A percentile compares a stretch with the other conserved stretches of the same genome.
Conservation (phyloP, 1,284 basidiomycete species). For the Spongispora temasekensis region DNA sequence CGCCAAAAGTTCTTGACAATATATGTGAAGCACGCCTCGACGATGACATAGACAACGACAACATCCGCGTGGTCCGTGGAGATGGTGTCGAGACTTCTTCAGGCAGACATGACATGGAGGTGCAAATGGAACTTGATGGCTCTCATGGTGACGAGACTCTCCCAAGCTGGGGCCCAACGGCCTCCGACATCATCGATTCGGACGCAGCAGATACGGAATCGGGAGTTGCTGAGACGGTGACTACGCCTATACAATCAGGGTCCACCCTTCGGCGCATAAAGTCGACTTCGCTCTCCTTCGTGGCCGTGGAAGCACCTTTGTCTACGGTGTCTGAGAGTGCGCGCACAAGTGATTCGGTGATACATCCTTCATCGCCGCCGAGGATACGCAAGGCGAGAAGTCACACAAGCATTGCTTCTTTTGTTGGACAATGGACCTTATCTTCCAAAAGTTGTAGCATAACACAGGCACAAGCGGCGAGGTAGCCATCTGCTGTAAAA, state of each 20-base stretch:
- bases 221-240: constrained; percentile 8
- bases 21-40: constrained; percentile 60
- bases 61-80: constrained; percentile 62
- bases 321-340: constrained; percentile 14
- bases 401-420: constrained; percentile 55
- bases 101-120: constrained; percentile 41
- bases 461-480: constrained; percentile 18
- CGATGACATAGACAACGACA: constrained; percentile 65
- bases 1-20: constrained; percentile 52
- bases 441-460: constrained; percentile 57
- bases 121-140: constrained; percentile 36
- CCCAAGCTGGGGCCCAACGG: constrained; percentile 50
- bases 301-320: constrained; percentile 26
- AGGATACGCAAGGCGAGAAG: constrained; percentile 50
- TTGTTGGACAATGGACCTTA: constrained; percentile 59
- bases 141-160: constrained; percentile 38
- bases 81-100: constrained; percentile 57
- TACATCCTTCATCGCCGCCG: constrained; percentile 51
- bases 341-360: constrained; percentile 29
- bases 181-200: constrained; percentile 4
- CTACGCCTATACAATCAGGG: constrained; percentile 13
- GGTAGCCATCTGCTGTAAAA: neutral
- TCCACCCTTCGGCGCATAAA: constrained; percentile 41
- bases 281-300: constrained; percentile 42
- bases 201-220: constrained; percentile 8